A percentile compares a stretch with the other conserved stretches of the same genome.
Evolutionary conservation across 129 eudicot species (phyloP).

Genomic region (Erigeron canadensis): DNA sequence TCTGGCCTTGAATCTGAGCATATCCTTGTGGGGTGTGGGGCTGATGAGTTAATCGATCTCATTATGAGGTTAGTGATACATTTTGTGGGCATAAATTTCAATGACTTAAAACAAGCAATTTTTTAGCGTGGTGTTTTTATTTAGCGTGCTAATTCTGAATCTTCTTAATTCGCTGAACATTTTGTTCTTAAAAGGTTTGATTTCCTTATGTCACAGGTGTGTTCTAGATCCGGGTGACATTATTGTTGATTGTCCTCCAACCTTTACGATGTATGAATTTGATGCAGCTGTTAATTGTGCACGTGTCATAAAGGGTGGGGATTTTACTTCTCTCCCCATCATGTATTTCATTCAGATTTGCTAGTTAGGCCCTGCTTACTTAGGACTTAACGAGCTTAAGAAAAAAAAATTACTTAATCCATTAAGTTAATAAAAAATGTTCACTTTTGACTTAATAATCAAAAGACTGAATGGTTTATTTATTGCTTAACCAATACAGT

Average conservation of each 20-base stretch:
- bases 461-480: too few species aligned
- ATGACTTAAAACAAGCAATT: neutral
- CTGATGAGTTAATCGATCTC: slow-evolving; percentile 97
- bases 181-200: slow-evolving; percentile 9
- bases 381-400: too few species aligned
- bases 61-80: slow-evolving; percentile 73
- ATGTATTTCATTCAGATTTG: slow-evolving; percentile 6
- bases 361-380: too few species aligned
- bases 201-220: slow-evolving; percentile 50
- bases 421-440: too few species aligned
- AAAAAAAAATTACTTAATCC: too few species aligned
- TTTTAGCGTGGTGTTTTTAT: neutral
- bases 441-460: too few species aligned
- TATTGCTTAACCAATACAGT: too few species aligned
- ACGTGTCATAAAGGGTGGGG: slow-evolving; percentile 69
- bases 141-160: neutral
- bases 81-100: neutral
- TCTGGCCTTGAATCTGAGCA: slow-evolving; percentile 88
- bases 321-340: slow-evolving; percentile 10
- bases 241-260: slow-evolving; percentile 92
- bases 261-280: slow-evolving; percentile 94
- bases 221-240: slow-evolving; percentile 91
- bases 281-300: slow-evolving; percentile 95
- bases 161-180: neutral
- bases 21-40: slow-evolving; percentile 95